Conservation (phyloP, 83 land plant genomes). For the Larix sibirica region DNA sequence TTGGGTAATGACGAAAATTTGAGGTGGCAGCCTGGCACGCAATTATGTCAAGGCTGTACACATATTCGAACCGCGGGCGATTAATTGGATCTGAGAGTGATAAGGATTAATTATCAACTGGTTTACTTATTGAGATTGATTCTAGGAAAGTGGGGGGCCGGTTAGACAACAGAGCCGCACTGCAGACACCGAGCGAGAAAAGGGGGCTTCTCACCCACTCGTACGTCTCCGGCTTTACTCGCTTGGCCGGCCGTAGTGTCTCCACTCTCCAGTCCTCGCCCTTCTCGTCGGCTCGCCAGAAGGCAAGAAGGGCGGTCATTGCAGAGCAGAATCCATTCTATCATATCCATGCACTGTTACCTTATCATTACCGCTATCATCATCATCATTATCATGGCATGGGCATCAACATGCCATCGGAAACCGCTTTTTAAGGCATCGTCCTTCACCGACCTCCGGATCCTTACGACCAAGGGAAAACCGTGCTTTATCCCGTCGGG, state of each 20-base stretch:
- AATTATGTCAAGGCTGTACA: neutral
- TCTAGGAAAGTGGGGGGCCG: neutral
- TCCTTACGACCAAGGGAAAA: neutral
- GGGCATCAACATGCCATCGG: neutral
- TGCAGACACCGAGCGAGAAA: neutral
- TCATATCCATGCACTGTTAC: slow-evolving; percentile 9
- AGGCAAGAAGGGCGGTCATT: neutral
- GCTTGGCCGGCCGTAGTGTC: neutral
- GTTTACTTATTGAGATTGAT: neutral
- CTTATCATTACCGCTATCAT: neutral
- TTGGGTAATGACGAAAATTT: slow-evolving; percentile 4
- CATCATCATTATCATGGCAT: neutral
- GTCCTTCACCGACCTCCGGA: neutral
- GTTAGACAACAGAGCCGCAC: slow-evolving; percentile 4
- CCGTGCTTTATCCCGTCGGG: neutral
- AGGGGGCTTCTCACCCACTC: neutral
- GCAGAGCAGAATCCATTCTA: slow-evolving; percentile 14
- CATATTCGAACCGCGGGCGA: neutral
- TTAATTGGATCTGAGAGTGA: neutral
- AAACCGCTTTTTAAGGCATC: neutral
- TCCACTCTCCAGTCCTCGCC: neutral
- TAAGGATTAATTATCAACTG: neutral
- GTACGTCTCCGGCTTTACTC: neutral
- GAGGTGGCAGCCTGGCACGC: neutral
- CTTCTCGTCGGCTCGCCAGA: neutral